Base-by-base conservation (phyloP, 768 basidiomycete species). In the Lactarius quietus region DNA sequence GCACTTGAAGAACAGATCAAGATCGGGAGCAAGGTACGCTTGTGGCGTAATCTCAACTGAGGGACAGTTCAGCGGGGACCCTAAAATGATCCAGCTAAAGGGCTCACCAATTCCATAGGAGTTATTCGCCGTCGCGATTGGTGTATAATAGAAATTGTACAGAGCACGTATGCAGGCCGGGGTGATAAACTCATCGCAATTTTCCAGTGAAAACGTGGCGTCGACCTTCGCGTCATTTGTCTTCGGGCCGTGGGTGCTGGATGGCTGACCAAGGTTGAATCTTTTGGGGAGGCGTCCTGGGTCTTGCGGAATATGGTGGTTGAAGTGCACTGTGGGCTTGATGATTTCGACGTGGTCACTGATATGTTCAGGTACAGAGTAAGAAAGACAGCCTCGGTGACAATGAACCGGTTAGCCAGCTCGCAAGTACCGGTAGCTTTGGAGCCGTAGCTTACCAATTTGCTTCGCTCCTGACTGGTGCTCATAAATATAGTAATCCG, bases 91-190 rank as follows among this genome's bases (percentile, higher is more conserved):
- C 2, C 56, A 20, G 43, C 23, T 29, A 1, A 1, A 10, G 28
- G n/a, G 66, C 73, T 60, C 57, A 76, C 73, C 64, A 20, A 88
- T 78, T 36, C 86, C 88, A 57, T 84, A 81, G 51, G 78, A 83
- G 71, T 88, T 89, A 55, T 72, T 74, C 26, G 70, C 69, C 0
- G 79, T 76, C 2, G 78, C 74, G 1, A 70, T 38, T 0, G 85
- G 85, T 0, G 78, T 75, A 64, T 87, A 87, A 8, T 69, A 31
- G 7, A 82, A 69, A 26, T 82, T 83, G 69, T 88, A 89, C 60
- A 89, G 69, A 4, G 79, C 79, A 53, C 83, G 76, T 61, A 89
- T 76, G 70, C 87, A 89, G 3, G 77, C 68, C 8, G 86, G 86
- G 0, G 87, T 89, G 58, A 86, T 82, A 18, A 72, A 60, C 1